Base-by-base conservation (phyloP, 2,329 filamentous ascomycete genomes). In the Blumeriella jaapii region DNA sequence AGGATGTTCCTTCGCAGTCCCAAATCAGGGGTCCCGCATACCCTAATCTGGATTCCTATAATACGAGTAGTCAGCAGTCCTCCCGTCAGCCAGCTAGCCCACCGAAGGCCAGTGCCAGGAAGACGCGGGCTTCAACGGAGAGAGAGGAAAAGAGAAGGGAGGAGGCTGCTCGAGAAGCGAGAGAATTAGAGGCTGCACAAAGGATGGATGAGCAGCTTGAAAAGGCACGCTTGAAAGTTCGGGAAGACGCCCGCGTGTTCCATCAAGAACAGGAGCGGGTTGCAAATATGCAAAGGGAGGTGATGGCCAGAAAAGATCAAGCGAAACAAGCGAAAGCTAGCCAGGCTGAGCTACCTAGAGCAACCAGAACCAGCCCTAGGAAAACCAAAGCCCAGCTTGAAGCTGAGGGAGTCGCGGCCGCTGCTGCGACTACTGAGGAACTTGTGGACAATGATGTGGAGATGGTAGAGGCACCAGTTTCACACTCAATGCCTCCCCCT, bases 161-260 rank as follows among this genome's bases (percentile, higher is more conserved):
- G 47, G 81, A 76, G 51, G 67, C 71, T 27, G 57, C 60, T 5
- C 79, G 53, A n/a, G 68, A 78, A 44, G 71, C 77, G 43, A 81
- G 74, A 51, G 67, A 71, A 31, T 56, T 81, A 37, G 80, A 74
- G 52, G 76, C 82, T 45, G 67, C 73, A 28, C 69, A 71, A 46
- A 68, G 67, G 15, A 63, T 72, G 46, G 69, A 67, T 11, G 74
- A 77, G 32, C 71, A 76, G 47, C 65, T 71, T 3, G 75, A 81
- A 45, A 81, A 77, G 50, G 73, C 69, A 27, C 71, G 79, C 6
- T 71, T 77, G 47, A 78, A 80, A 56, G 78, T 84, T 52, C 67
- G 78, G 5, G 72, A 79, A 46, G 82, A 81, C 53, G 80, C 73
- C 5, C 63, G 65, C 11, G 60, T 69, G 3, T 73, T 71, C 42